Percentiles rank a stretch among this genome's conserved stretches.
These are phyloP conservation scores for Obba rivulosa DNA, from an alignment of 768 basidiomycete species.

Conservation along the genomic window DNA sequence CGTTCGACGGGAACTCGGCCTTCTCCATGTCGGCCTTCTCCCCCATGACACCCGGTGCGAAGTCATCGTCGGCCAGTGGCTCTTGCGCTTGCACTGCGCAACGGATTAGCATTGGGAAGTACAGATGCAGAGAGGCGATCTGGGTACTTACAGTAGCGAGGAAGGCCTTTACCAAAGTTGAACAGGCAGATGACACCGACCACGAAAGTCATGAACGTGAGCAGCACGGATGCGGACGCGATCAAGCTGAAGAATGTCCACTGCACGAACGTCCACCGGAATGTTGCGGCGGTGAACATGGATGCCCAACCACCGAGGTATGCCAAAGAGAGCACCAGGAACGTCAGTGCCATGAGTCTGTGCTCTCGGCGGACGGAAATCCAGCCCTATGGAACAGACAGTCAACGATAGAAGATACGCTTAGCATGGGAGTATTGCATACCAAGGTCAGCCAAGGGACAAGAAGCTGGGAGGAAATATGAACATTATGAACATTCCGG, in stretches of 20 bases:
- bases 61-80: conserved; percentile 39
- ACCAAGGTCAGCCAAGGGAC: conserved; percentile 67
- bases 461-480: conserved; percentile 40
- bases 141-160: conserved; percentile 51
- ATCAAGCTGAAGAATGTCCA: conserved; percentile 75
- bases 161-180: conserved; percentile 76
- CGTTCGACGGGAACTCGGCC: conserved; percentile 54
- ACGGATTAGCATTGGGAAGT: not conserved
- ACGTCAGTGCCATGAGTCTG: conserved; percentile 51
- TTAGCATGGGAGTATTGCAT: conserved; percentile 14
- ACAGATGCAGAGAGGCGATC: not conserved
- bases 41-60: conserved; percentile 24
- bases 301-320: conserved; percentile 67
- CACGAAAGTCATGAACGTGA: conserved; percentile 50
- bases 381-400: conserved; percentile 51
- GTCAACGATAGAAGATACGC: not conserved
- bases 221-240: conserved; percentile 48
- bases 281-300: conserved; percentile 68
- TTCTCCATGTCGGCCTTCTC: conserved; percentile 38
- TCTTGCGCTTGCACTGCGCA: conserved; percentile 53
- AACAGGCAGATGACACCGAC: conserved; percentile 62
- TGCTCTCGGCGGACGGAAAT: conserved; percentile 66
- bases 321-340: conserved; percentile 52
- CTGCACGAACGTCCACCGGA: conserved; percentile 69
- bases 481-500: too few relatives aligned